phyloP scores from a whole-genome alignment of 1,139 yeast species.

The Pichia sp. region DNA sequence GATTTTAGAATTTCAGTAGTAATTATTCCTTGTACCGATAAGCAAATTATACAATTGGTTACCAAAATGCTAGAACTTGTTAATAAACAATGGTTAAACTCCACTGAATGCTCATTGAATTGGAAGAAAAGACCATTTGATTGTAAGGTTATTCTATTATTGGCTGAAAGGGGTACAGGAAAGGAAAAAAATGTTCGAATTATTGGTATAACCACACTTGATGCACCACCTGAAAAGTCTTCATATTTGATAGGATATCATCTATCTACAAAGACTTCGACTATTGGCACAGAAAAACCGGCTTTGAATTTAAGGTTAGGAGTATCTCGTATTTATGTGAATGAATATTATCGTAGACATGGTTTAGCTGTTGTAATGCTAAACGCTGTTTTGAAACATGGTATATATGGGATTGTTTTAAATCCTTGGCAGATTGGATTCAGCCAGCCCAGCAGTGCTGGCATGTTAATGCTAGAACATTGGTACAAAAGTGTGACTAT shows the following conservation, averaged over 20 bases:
- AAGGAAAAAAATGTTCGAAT: constrained; percentile 28
- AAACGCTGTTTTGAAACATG: constrained; percentile 34
- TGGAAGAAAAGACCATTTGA: constrained; percentile 6
- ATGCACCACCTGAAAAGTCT: constrained; percentile 23
- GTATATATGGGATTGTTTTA: constrained; percentile 48
- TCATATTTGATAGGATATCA: constrained; percentile 32
- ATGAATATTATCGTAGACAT: constrained; percentile 45
- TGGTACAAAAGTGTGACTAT: constrained; percentile 49
- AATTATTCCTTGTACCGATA: constrained; percentile 24
- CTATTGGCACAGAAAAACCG: constrained; percentile 32
- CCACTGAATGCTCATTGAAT: neutral
- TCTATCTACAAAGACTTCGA: constrained; percentile 40
- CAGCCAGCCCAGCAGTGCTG: constrained; percentile 67
- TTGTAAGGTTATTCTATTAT: constrained; percentile 5
- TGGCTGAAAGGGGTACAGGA: neutral
- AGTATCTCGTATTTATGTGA: constrained; percentile 60
- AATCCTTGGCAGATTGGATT: constrained; percentile 46
- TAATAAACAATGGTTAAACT: constrained; percentile 10
- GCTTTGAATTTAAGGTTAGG: constrained; percentile 36
- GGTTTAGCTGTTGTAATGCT: constrained; percentile 46
- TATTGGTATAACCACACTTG: constrained; percentile 48
- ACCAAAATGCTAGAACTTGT: constrained; percentile 1
- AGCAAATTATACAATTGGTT: neutral
- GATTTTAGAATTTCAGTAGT: constrained; percentile 17
- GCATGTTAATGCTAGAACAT: constrained; percentile 46